These are phyloP conservation scores for Leptodontidium sp. DNA, from an alignment of 2,329 filamentous ascomycete genomes.

Conservation along the genomic window DNA sequence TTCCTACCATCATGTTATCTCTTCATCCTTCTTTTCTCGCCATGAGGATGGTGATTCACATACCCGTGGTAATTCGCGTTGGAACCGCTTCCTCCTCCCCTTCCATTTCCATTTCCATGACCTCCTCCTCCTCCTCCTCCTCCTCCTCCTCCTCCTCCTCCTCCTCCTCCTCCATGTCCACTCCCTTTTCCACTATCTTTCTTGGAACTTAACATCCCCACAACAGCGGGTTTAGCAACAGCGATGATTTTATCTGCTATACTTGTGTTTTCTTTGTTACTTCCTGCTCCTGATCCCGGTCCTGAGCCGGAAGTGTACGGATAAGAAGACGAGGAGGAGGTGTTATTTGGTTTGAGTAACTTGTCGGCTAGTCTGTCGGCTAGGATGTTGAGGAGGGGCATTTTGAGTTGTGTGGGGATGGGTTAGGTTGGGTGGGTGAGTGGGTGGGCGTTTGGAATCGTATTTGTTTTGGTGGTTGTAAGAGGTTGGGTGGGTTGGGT, in stretches of 20 bases:
- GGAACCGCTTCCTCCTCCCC: neutral
- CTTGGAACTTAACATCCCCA: neutral
- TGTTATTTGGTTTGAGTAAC: neutral
- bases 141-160: neutral
- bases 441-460: neutral
- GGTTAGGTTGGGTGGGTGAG: neutral
- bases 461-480: neutral
- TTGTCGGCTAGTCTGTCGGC: neutral
- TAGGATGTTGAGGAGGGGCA: neutral
- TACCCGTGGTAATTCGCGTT: neutral
- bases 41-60: neutral
- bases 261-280: neutral
- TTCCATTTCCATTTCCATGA: neutral
- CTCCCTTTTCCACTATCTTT: neutral
- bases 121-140: neutral
- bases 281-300: too few species aligned
- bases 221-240: neutral
- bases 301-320: neutral
- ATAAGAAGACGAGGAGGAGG: neutral
- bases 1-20: too few species aligned
- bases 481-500: too few species aligned
- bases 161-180: neutral
- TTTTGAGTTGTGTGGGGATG: neutral
- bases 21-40: too few species aligned
- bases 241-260: neutral